A percentile compares a stretch with the other conserved stretches of the same genome.
phyloP scores from a whole-genome alignment of 805 yeast species.

The Starmerella kuoi region DNA sequence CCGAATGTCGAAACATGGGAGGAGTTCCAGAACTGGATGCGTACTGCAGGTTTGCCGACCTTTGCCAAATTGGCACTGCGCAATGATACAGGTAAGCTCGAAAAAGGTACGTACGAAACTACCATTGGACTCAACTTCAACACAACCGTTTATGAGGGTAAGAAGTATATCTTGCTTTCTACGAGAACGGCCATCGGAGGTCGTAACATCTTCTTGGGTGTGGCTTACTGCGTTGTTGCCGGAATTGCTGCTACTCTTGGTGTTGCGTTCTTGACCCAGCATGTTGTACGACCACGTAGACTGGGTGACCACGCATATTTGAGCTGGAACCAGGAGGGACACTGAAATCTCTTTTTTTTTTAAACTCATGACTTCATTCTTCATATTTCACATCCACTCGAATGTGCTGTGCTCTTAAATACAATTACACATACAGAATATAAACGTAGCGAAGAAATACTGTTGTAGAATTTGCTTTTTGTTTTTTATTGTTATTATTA shows the following conservation, averaged over 20 bases:
- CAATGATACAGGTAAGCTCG: constrained; percentile 46
- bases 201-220: constrained; percentile 68
- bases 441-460: no score
- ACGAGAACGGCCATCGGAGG: constrained; percentile 83
- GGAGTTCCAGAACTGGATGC: constrained; percentile 93
- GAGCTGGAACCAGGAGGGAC: constrained; percentile 33
- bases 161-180: constrained; percentile 67
- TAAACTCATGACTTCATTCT: no score
- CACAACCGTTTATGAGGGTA: constrained; percentile 73
- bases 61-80: constrained; percentile 74
- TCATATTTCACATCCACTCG: no score
- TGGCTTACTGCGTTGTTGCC: constrained; percentile 76
- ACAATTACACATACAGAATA: no score
- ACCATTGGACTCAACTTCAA: constrained; percentile 70
- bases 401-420: no score
- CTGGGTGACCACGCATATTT: constrained; percentile 69
- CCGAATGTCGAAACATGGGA: constrained; percentile 71
- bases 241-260: constrained; percentile 62
- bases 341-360: no score
- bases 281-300: constrained; percentile 70
- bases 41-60: constrained; percentile 85
- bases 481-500: no score
- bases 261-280: constrained; percentile 63
- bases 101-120: constrained; percentile 57
- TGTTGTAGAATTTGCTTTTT: no score